Evolutionary conservation across 2,329 filamentous ascomycete genomes (phyloP), one percentile per base, ranked within the genome.

Genomic region (Scedosporium apiospermum): DNA sequence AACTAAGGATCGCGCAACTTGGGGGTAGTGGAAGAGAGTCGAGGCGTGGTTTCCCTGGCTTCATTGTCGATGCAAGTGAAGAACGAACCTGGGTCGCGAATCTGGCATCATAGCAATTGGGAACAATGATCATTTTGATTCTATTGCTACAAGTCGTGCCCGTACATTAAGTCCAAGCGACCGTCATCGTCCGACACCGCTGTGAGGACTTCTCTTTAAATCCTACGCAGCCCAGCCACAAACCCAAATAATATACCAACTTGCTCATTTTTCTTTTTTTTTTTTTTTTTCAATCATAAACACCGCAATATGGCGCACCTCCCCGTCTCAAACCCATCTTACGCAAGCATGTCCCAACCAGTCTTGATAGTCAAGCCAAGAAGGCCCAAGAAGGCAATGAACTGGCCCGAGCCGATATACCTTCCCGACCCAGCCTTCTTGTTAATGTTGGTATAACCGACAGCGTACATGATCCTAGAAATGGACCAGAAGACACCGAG

Each of bases 401-500:
- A 55, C 26, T 57, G 60, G 30, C 60, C 60, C 12, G 42, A n/a
- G 27, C 60, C 60, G 26, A 42, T 6, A 30, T 59, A 59, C 57
- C 57, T 59, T 44, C 57, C 57, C 16, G 5, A 23, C 5, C 57
- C 57, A 38, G 55, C 27, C 60, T 57, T 61, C 60, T 61, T 61
- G 9, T 64, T 16, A 5, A 26, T 68, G 53, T 71, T 71, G 60
- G 74, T 74, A 69, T 87, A 88, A 34, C 84, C 85, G 9, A 75
- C 63, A 63, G 82, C 78, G 68, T 87, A 89, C 62, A 81, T 2
- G 26, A 81, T 67, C 53, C 86, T 79, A 23, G 73, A 76, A 1
- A 80, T 16, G 12, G 76, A 72, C 84, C 85, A 88, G 34, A 69
- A 71, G n/a, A 70, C 76, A 18, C 84, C 85, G 30, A 85, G 69